phyloP scores from a whole-genome alignment of 2,329 filamentous ascomycete genomes.

The Scytalidium lignicola region DNA sequence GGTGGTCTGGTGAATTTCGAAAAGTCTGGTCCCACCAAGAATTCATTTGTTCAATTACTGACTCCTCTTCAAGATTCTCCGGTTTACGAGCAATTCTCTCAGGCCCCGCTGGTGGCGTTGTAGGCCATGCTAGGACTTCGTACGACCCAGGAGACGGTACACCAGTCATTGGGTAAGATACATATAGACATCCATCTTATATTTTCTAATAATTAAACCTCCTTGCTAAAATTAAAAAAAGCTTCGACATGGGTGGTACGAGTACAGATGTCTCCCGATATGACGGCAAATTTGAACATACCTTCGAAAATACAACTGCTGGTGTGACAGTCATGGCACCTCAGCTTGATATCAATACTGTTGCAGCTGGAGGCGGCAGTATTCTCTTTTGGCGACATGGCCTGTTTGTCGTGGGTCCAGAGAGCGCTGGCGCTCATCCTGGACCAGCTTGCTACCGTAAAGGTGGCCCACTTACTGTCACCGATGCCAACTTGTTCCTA shows the following conservation, averaged over 20 bases:
- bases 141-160: constrained; percentile 59
- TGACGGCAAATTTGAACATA: constrained; percentile 64
- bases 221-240: no score
- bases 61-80: constrained; percentile 44
- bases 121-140: constrained; percentile 60
- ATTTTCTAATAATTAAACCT: no score
- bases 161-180: constrained; percentile 65
- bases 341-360: constrained; percentile 71
- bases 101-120: constrained; percentile 61
- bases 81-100: constrained; percentile 59
- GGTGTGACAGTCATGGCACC: constrained; percentile 67
- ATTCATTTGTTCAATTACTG: constrained; percentile 28
- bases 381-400: constrained; percentile 62
- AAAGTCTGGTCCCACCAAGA: constrained; percentile 56
- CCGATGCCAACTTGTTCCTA: constrained; percentile 66
- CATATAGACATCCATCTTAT: no score
- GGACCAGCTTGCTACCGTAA: constrained; percentile 72
- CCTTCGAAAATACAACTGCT: constrained; percentile 67
- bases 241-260: constrained; percentile 62
- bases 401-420: constrained; percentile 63
- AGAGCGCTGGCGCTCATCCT: constrained; percentile 62
- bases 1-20: constrained; percentile 38
- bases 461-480: constrained; percentile 65
- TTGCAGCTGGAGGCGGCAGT: constrained; percentile 45
- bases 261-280: constrained; percentile 66